Conservation (phyloP, 495 filamentous ascomycete genomes). For the Tuber brumale region DNA sequence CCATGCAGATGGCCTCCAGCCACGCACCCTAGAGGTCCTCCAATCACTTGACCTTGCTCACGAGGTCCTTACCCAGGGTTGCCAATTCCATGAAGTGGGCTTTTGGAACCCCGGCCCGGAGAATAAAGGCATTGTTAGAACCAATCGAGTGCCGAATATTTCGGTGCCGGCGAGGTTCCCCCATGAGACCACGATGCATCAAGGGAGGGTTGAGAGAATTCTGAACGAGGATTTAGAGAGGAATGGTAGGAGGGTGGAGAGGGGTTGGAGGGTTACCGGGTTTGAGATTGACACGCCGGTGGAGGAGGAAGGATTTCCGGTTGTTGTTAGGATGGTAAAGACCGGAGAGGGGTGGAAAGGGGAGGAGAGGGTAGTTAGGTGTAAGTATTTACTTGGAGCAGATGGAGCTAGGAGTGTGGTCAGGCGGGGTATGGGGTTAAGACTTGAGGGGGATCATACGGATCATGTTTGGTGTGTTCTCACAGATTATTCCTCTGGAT, state of each 20-base stretch:
- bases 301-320: constrained; percentile 45
- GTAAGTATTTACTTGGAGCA: constrained; percentile 50
- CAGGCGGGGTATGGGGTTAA: constrained; percentile 59
- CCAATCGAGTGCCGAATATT: constrained; percentile 48
- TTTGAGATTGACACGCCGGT: constrained; percentile 54
- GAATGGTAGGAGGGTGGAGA: constrained; percentile 52
- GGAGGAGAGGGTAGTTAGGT: constrained; percentile 18
- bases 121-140: constrained; percentile 39
- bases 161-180: constrained; percentile 47
- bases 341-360: neutral
- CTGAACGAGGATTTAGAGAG: constrained; percentile 32
- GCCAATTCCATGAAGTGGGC: constrained; percentile 60
- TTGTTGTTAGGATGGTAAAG: constrained; percentile 19
- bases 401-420: constrained; percentile 72
- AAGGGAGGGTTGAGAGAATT: constrained; percentile 61
- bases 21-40: constrained; percentile 72
- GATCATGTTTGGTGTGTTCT: constrained; percentile 57
- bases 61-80: constrained; percentile 62
- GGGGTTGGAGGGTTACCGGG: constrained; percentile 53
- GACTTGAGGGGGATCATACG: constrained; percentile 66
- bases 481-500: constrained; percentile 22
- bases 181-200: constrained; percentile 54
- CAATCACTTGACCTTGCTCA: constrained; percentile 70
- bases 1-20: constrained; percentile 78
- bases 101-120: constrained; percentile 51